These are phyloP conservation scores for Castanopsis chinensis DNA, from an alignment of 306 rosid genomes.

Conservation along the genomic window DNA sequence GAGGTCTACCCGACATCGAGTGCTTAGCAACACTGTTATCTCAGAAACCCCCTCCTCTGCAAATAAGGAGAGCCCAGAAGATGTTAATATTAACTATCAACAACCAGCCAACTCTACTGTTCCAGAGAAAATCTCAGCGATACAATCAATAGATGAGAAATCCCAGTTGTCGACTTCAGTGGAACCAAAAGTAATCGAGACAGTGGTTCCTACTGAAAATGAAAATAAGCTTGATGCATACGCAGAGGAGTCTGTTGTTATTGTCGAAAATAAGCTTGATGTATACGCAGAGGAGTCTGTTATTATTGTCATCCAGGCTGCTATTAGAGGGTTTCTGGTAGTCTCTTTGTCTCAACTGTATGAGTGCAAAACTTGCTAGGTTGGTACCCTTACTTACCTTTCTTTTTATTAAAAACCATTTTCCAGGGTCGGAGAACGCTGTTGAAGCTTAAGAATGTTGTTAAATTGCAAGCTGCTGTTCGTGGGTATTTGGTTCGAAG, in stretches of 20 bases:
- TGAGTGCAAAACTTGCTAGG: conserved; percentile 5
- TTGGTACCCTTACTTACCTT: conserved; percentile 3
- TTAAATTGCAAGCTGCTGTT: conserved; percentile 92
- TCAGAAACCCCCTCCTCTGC: conserved; percentile 52
- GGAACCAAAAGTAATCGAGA: conserved; percentile 39
- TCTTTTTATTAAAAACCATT: conserved; percentile 7
- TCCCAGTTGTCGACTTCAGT: conserved; percentile 38
- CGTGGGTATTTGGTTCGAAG: conserved; percentile 92
- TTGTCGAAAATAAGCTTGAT: conserved; percentile 39
- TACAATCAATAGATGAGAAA: conserved; percentile 53
- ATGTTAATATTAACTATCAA: conserved; percentile 41
- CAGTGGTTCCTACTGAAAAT: conserved; percentile 29
- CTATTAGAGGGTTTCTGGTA: conserved; percentile 79
- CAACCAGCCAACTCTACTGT: conserved; percentile 38
- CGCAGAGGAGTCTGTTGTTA: conserved; percentile 54
- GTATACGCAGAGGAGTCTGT: conserved; percentile 48
- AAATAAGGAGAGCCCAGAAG: conserved; percentile 66
- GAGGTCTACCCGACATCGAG: conserved; percentile 79
- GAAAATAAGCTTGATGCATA: conserved; percentile 42
- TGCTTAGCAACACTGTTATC: conserved; percentile 81
- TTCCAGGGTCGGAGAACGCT: conserved; percentile 61
- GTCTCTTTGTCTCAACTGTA: conserved; percentile 19
- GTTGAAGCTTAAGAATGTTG: conserved; percentile 48
- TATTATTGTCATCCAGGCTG: conserved; percentile 69
- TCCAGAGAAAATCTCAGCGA: conserved; percentile 51